Base-by-base conservation (phyloP, 495 filamentous ascomycete genomes). In the Neurospora cerealis region DNA sequence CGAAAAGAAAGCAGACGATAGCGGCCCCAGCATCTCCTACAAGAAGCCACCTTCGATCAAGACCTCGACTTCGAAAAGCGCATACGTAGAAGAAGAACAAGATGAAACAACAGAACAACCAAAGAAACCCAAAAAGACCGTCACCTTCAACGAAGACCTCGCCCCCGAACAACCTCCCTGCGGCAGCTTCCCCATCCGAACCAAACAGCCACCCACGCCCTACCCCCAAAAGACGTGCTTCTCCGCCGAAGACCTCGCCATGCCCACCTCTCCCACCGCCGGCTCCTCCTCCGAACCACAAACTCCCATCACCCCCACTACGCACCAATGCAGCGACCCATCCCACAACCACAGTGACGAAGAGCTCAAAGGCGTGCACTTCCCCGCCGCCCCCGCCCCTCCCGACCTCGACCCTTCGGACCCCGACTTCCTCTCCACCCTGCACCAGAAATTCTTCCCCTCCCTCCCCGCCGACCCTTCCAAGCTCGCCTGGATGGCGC, bases 381-480 rank as follows among this genome's bases (percentile, higher is more conserved):
- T 84, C 79, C 85, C 85, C 0, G 77, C 75, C 0, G 78, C 79
- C 17, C 78, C 80, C 8, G 60, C 76, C 24, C 76, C 82, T 70
- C 91, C 91, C 36, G 89, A 91, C 42, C 91, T 97, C 71, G 94
- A 99, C 81, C 96, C 94, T 0, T 84, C 86, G 28, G 91, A 92
- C 70, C 90, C 93, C 0, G 87, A 91, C 76, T 98, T 99, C 85
- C 91, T 97, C 70, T 81, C 86, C 32, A 89, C 92, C 73, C 89
- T 99, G 11, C 94, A 97, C 85, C 80, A 88, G 1, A 97, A 95
- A 81, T 99, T 96, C 87, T 99, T 97, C 86, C 95, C 96, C 24
- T 85, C 88, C 73, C 91, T 97, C 4, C 87, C 95, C 17, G 86
- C 92, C 69, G 93, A 98, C 82, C 94, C 95, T 0, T 89, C 91